Percentiles rank a stretch among this genome's conserved stretches.
Conservation (phyloP, 768 basidiomycete species). For the Suillus americanus region DNA sequence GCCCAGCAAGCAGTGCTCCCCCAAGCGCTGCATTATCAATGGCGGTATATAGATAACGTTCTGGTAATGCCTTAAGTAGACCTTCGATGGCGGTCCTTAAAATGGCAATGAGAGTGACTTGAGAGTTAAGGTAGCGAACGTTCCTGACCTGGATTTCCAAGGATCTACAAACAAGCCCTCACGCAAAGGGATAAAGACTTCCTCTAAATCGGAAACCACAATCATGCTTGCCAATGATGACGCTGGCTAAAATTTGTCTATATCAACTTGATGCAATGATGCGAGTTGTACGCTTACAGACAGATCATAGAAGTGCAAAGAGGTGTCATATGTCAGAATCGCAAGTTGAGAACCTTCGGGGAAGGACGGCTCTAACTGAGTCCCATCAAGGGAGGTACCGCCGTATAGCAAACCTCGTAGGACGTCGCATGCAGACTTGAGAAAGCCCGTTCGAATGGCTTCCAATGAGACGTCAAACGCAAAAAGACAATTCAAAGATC, state of each 20-base stretch:
- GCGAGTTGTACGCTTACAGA: constrained; percentile 53
- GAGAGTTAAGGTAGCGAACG: not conserved
- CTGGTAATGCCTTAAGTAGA: constrained; percentile 64
- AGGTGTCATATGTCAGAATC: constrained; percentile 78
- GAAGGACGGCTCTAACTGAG: constrained; percentile 47
- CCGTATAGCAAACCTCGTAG: constrained; percentile 70
- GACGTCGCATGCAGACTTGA: constrained; percentile 61
- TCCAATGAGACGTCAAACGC: constrained; percentile 80
- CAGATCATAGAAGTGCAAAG: constrained; percentile 87
- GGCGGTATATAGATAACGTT: constrained; percentile 51
- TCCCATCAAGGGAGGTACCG: constrained; percentile 39
- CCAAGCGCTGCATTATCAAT: constrained; percentile 69
- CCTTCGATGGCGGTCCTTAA: constrained; percentile 61
- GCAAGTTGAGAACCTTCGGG: constrained; percentile 60
- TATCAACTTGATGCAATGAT: constrained; percentile 9
- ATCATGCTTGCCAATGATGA: constrained; percentile 62
- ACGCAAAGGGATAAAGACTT: constrained; percentile 81
- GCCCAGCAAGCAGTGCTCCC: constrained; percentile 67
- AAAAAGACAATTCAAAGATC: constrained; percentile 78
- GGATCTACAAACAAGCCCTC: constrained; percentile 79
- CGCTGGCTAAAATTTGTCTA: constrained; percentile 34
- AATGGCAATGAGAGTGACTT: constrained; percentile 2
- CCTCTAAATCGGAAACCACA: constrained; percentile 87
- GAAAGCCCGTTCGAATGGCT: constrained; percentile 66
- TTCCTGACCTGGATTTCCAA: constrained; percentile 60